phyloP scores from a whole-genome alignment of 1,284 basidiomycete species.

The Puccinia polysora region DNA sequence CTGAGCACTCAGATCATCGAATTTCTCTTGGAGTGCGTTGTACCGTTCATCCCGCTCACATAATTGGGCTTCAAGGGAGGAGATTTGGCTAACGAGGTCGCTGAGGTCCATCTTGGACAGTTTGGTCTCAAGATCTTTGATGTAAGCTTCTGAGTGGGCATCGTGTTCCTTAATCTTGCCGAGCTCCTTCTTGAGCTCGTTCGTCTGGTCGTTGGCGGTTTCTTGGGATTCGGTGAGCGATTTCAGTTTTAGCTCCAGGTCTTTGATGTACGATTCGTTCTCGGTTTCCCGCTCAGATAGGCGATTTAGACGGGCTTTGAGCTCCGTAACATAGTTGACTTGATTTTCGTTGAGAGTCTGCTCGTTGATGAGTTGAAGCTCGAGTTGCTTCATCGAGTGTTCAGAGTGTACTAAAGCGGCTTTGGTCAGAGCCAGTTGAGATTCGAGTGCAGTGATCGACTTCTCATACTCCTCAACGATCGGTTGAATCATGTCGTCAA shows the following conservation, averaged over 20 bases:
- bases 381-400: slow-evolving; percentile 83
- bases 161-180: slow-evolving; percentile 71
- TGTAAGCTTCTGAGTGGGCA: slow-evolving; percentile 68
- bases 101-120: slow-evolving; percentile 75
- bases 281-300: slow-evolving; percentile 80
- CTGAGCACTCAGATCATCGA: too few relatives aligned
- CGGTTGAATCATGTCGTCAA: slow-evolving; percentile 14
- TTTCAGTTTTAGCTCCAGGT: slow-evolving; percentile 84
- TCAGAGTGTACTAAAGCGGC: slow-evolving; percentile 86
- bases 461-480: too few relatives aligned
- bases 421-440: slow-evolving; percentile 81
- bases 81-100: too few relatives aligned
- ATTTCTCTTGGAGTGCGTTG: too few relatives aligned
- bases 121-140: slow-evolving; percentile 77
- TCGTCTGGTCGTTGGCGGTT: slow-evolving; percentile 68
- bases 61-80: too few relatives aligned
- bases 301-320: slow-evolving; percentile 72
- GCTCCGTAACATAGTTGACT: slow-evolving; percentile 71
- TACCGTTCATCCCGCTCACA: too few relatives aligned
- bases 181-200: slow-evolving; percentile 78
- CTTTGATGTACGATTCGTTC: slow-evolving; percentile 86
- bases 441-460: slow-evolving; percentile 89
- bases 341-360: slow-evolving; percentile 70
- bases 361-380: slow-evolving; percentile 57
- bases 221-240: slow-evolving; percentile 70